These are phyloP conservation scores for Teratosphaeria destructans DNA, from an alignment of 2,329 filamentous ascomycete species.

Conservation along the genomic window DNA sequence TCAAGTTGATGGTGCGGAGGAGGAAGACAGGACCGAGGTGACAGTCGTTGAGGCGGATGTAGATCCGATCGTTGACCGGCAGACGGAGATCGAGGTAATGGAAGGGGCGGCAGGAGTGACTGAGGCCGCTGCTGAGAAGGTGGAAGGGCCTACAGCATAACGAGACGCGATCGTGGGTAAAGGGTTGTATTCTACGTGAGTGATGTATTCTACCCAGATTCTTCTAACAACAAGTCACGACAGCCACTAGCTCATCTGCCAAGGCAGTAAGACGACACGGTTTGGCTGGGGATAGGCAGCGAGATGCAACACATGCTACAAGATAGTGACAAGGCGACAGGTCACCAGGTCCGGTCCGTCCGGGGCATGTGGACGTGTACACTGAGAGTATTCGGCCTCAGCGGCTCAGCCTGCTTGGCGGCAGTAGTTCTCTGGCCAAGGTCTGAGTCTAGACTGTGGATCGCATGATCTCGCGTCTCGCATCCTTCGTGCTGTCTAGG, in stretches of 20 bases:
- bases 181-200: background rate
- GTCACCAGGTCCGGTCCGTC: too few relatives aligned
- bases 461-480: background rate
- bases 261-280: too few relatives aligned
- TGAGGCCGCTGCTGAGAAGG: background rate
- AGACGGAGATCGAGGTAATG: background rate
- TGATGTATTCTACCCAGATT: background rate
- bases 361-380: too few relatives aligned
- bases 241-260: too few relatives aligned
- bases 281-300: too few relatives aligned
- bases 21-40: background rate
- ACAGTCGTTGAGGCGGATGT: background rate
- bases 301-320: too few relatives aligned
- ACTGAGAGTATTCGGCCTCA: background rate
- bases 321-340: too few relatives aligned
- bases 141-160: background rate
- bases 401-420: background rate
- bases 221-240: background rate
- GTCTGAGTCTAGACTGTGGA: too few relatives aligned
- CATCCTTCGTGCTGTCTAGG: background rate
- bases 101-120: too few relatives aligned
- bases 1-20: constrained; percentile 13
- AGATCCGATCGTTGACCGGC: background rate
- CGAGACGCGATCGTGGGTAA: background rate
- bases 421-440: background rate